phyloP scores from a whole-genome alignment of 2,329 filamentous ascomycete species.

The Aspergillus eucalypticola region DNA sequence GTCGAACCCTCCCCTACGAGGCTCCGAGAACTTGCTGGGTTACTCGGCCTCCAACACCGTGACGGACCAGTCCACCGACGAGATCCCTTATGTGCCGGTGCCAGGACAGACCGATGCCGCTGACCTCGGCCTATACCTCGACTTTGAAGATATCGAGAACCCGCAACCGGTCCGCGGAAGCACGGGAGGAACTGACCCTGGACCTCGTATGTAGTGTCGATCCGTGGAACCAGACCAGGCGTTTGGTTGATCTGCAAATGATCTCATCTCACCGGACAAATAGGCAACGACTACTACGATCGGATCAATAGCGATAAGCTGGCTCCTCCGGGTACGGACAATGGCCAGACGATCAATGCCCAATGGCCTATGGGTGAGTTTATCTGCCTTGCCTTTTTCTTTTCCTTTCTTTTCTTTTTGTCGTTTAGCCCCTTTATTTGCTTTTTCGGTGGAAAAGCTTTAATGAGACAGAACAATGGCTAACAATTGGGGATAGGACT shows the following conservation, averaged over 20 bases:
- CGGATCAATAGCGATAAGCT: conserved; percentile 57
- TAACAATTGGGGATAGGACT: conserved; percentile 33
- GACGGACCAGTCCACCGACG: conserved; percentile 38
- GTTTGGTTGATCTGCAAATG: background rate
- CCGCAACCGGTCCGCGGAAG: conserved; percentile 59
- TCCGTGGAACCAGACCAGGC: background rate
- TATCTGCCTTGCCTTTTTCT: too few species aligned
- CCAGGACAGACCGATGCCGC: conserved; percentile 54
- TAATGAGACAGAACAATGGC: background rate
- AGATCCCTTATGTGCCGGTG: conserved; percentile 46
- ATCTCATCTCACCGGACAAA: background rate
- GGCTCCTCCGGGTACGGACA: conserved; percentile 57
- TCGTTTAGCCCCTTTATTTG: too few species aligned
- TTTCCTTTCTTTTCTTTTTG: background rate
- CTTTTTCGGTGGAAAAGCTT: too few species aligned
- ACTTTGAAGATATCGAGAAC: conserved; percentile 54
- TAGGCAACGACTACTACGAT: conserved; percentile 52
- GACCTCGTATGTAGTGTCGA: conserved; percentile 43
- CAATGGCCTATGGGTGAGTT: conserved; percentile 55
- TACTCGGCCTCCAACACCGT: conserved; percentile 42
- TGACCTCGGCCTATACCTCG: conserved; percentile 54
- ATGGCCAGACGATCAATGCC: conserved; percentile 42
- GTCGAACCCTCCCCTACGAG: conserved; percentile 31
- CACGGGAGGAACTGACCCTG: conserved; percentile 54
- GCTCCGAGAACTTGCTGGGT: conserved; percentile 37